Base-by-base conservation (phyloP, 345 rosid genomes). In the Theobroma cacao region DNA sequence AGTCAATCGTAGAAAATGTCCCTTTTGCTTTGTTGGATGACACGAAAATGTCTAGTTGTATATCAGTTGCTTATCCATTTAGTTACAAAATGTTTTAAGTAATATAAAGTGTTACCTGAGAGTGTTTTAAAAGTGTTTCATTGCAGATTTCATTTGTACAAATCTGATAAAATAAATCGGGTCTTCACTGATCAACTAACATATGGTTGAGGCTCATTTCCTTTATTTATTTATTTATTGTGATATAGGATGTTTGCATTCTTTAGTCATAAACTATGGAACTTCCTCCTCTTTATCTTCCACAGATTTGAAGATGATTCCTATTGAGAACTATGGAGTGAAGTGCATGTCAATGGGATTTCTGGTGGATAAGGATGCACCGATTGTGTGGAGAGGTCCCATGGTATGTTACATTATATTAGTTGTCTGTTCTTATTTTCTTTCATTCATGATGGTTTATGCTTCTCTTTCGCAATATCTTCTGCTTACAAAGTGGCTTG, bases 321-420 rank as follows among this genome's bases (percentile, higher is more conserved):
- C 98, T 6, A 88, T 96, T 65, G 97, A 90, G 76, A 92, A 82
- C 78, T 88, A 94, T 82, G 95, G 95, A 43, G 94, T 96, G 72
- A 94, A 88, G 81, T 94, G 99, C 56, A 94, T 96, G 93, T 94
- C 99, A 11, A 94, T 96, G 72, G 99, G 99, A 76, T 89, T 96
- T 75, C 97, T 96, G 78, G 97, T 92, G 9, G 97, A 90, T 63
- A 90, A 91, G 84, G 97, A 92, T 80, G 94, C 94, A n/a, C 91
- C 97, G 8, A 81, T 96, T 72, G 94, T 94, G 33, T 96, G 99
- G 98, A 89, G 98, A 86, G 98, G 93, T 80, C 98, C 98, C 76
- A 94, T 94, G 98, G 99, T 94, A 77, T 78, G 85, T 59, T 48
- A 11, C 63, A 40, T 62, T 43, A 60, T 75, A 1, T 24, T 50